These are phyloP conservation scores for Breviolum minutum DNA, from an alignment of 73 alveolate genomes.

Conservation along the genomic window DNA sequence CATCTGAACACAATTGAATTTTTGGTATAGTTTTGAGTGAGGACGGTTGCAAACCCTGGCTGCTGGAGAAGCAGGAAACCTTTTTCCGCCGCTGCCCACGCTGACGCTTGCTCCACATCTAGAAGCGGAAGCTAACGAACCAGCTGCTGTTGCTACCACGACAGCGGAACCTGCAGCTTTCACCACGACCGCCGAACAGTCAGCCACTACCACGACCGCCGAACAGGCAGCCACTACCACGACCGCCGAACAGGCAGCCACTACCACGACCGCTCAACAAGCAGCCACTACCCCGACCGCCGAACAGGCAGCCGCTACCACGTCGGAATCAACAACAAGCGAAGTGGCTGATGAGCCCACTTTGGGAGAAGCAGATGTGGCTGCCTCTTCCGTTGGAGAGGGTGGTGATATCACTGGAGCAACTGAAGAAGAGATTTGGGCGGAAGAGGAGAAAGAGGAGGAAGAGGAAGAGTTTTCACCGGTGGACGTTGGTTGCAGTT, in stretches of 20 bases:
- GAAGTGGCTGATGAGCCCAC: not conserved
- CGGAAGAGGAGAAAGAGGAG: not conserved
- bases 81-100: too few species aligned
- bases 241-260: too few species aligned
- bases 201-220: not conserved
- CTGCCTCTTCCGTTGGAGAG: not conserved
- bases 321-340: not conserved
- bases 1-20: not conserved
- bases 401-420: not conserved
- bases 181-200: not conserved
- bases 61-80: not conserved
- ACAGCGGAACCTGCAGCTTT: not conserved
- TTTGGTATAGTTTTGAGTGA: not conserved
- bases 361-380: not conserved
- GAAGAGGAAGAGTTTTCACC: conserved; percentile 66
- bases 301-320: not conserved
- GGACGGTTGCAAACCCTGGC: conserved; percentile 10
- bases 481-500: conserved; percentile 88
- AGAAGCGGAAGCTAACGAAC: not conserved
- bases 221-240: not conserved
- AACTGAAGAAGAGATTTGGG: conserved; percentile 5
- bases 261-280: too few species aligned
- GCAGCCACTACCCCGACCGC: not conserved
- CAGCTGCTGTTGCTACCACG: not conserved
- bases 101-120: too few species aligned